Evolutionary conservation across 2,329 filamentous ascomycete species (phyloP).

Genomic region (Aspergillus ibericus): DNA sequence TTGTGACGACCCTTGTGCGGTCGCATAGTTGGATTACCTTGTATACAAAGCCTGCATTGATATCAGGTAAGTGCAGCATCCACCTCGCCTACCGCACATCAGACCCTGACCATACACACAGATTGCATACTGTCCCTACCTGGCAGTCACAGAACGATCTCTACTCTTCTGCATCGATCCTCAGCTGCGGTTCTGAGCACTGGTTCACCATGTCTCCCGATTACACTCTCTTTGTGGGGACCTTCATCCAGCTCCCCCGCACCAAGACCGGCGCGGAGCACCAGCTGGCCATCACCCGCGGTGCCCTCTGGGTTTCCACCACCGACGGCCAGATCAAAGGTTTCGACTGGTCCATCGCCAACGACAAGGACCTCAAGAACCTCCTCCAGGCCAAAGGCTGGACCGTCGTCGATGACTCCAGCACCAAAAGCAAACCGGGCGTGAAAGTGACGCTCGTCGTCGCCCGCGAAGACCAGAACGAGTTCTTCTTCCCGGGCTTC

Average conservation of each 20-base stretch:
- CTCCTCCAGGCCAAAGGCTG: constrained; percentile 36
- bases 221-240: constrained; percentile 57
- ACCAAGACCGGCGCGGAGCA: constrained; percentile 43
- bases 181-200: neutral
- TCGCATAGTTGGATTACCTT: neutral
- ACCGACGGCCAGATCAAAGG: constrained; percentile 36
- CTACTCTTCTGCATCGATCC: neutral
- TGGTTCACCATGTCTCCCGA: constrained; percentile 11
- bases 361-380: constrained; percentile 24
- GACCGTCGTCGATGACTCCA: constrained; percentile 18
- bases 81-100: neutral
- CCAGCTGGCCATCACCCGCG: constrained; percentile 55
- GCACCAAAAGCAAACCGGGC: constrained; percentile 14
- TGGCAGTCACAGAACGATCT: neutral
- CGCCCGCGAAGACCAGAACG: constrained; percentile 42
- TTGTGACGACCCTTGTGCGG: neutral
- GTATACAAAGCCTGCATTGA: neutral
- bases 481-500: constrained; percentile 51
- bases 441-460: constrained; percentile 37
- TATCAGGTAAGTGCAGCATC: neutral
- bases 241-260: constrained; percentile 60
- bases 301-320: constrained; percentile 39
- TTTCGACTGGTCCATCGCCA: constrained; percentile 33
- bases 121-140: neutral
- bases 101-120: neutral